These are phyloP conservation scores for Prunus mongolica DNA, from an alignment of 306 rosid species.

Conservation along the genomic window DNA sequence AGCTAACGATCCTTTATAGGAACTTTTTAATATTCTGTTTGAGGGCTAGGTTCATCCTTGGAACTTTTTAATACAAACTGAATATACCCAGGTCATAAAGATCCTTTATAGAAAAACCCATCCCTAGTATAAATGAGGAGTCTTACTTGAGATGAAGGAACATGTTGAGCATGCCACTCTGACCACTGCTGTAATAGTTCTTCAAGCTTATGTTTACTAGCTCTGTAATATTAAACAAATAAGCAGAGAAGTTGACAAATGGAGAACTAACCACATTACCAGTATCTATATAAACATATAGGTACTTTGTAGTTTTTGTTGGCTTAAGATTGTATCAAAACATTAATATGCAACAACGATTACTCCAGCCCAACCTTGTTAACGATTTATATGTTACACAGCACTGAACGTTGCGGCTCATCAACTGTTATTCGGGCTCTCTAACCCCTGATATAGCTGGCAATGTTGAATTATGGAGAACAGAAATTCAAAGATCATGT, in stretches of 20 bases:
- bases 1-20: no score
- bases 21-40: no score
- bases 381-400: slow-evolving; percentile 53
- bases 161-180: slow-evolving; percentile 78
- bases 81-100: background rate
- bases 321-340: background rate
- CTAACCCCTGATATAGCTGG: slow-evolving; percentile 60
- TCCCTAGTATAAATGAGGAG: background rate
- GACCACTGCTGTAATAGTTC: slow-evolving; percentile 88
- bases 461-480: slow-evolving; percentile 39
- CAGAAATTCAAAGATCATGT: slow-evolving; percentile 9
- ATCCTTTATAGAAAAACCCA: background rate
- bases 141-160: slow-evolving; percentile 53
- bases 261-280: background rate
- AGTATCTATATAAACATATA: background rate
- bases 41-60: no score
- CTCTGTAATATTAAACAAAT: slow-evolving; percentile 42
- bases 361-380: slow-evolving; percentile 59
- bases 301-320: background rate
- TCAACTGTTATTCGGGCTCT: slow-evolving; percentile 55
- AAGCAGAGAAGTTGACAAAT: slow-evolving; percentile 8
- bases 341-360: background rate
- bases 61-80: no score
- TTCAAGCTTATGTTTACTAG: slow-evolving; percentile 83
- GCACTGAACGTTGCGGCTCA: slow-evolving; percentile 65